Conservation (phyloP, 495 filamentous ascomycete species). For the Hypoxylon cercidicola region DNA sequence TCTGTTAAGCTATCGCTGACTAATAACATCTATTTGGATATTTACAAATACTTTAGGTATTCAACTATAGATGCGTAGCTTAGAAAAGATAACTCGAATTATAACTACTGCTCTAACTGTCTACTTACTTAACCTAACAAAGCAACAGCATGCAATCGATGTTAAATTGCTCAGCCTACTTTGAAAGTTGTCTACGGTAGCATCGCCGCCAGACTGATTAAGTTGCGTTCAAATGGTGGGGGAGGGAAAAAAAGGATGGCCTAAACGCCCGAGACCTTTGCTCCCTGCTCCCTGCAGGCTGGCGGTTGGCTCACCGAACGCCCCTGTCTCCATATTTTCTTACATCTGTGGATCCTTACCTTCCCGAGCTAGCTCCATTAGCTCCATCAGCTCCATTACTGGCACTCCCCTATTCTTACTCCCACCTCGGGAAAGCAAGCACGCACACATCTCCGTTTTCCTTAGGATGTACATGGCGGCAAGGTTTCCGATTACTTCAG, state of each 20-base stretch:
- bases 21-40: conserved; percentile 6
- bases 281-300: conserved; percentile 1
- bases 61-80: conserved; percentile 13
- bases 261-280: conserved; percentile 25
- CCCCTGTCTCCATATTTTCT: conserved; percentile 28
- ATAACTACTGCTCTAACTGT: not conserved
- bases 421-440: conserved; percentile 30
- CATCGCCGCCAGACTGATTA: conserved; percentile 15
- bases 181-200: not conserved
- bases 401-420: conserved; percentile 24
- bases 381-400: conserved; percentile 21
- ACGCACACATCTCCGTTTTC: conserved; percentile 10
- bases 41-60: not conserved
- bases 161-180: too few species aligned
- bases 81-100: not conserved
- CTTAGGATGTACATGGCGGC: conserved; percentile 22
- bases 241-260: not conserved
- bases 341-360: conserved; percentile 11
- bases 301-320: conserved; percentile 27
- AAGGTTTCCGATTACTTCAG: conserved; percentile 26
- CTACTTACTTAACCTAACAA: conserved; percentile 5
- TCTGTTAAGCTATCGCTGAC: conserved; percentile 1
- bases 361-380: conserved; percentile 27
- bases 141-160: not conserved
- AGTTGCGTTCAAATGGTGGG: not conserved